phyloP scores from a whole-genome alignment of 495 filamentous ascomycete genomes.

The Massariosphaeria phaeospora region DNA sequence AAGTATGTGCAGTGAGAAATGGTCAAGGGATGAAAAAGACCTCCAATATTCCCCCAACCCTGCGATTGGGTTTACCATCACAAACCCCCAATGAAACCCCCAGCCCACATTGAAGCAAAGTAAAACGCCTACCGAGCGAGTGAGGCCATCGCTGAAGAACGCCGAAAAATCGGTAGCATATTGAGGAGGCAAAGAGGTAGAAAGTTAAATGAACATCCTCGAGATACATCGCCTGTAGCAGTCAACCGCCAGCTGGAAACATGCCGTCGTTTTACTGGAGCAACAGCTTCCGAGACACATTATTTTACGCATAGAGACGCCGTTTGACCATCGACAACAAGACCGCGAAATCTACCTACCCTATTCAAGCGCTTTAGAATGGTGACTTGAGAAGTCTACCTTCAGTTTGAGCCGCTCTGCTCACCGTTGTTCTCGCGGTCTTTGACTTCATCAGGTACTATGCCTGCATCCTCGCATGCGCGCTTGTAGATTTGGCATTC shows the following conservation, averaged over 20 bases:
- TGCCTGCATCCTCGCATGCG: slow-evolving; percentile 68
- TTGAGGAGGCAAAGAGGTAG: no score
- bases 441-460: slow-evolving; percentile 42
- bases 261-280: slow-evolving; percentile 4
- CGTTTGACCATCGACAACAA: slow-evolving; percentile 2
- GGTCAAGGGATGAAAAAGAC: not conserved
- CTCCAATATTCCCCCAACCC: not conserved
- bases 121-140: slow-evolving; percentile 3
- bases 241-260: slow-evolving; percentile 12
- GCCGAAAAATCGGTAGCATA: slow-evolving; percentile 2
- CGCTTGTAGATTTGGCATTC: slow-evolving; percentile 85
- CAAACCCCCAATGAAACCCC: not conserved
- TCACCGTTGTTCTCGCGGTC: slow-evolving; percentile 29
- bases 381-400: no score
- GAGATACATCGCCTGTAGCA: slow-evolving; percentile 1
- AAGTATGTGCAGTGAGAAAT: slow-evolving; percentile 18
- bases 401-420: slow-evolving; percentile 25
- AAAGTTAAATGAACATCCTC: not conserved
- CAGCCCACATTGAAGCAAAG: not conserved
- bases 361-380: no score
- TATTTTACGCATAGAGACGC: not conserved
- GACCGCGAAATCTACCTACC: slow-evolving; percentile 1
- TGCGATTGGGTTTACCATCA: not conserved
- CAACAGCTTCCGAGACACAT: not conserved
- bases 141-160: slow-evolving; percentile 7